phyloP scores from a whole-genome alignment of 345 rosid species.

The Hibiscus tridactylites region DNA sequence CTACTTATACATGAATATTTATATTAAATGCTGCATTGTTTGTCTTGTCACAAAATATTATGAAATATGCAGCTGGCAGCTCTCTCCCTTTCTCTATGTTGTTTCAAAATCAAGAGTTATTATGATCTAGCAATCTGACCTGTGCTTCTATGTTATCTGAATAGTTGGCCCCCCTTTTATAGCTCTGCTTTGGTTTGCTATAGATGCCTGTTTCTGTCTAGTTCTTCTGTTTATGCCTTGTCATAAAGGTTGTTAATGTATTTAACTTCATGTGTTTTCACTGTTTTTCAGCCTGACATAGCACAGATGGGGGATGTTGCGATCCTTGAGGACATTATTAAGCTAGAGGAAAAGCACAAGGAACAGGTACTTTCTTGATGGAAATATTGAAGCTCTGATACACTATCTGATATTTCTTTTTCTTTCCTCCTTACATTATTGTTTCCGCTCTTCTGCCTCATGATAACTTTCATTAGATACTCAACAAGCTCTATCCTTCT shows the following conservation, averaged over 20 bases:
- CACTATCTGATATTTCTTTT: not conserved
- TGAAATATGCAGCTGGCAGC: slow-evolving; percentile 7
- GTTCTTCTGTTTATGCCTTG: not conserved
- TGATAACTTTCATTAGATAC: not conserved
- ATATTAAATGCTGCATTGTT: not conserved
- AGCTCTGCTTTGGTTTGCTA: slow-evolving; percentile 3
- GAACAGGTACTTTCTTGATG: slow-evolving; percentile 53
- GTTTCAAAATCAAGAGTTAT: not conserved
- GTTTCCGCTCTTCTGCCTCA: not conserved
- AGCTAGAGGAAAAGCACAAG: slow-evolving; percentile 49
- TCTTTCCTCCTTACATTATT: not conserved
- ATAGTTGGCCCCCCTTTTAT: not conserved
- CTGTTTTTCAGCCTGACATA: slow-evolving; percentile 42
- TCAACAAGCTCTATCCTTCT: not conserved
- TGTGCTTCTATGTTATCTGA: not conserved
- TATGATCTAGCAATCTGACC: not conserved
- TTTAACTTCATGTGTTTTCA: slow-evolving; percentile 9
- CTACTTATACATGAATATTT: slow-evolving; percentile 4
- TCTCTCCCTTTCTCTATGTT: not conserved
- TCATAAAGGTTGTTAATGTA: not conserved
- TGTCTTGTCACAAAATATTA: slow-evolving; percentile 4
- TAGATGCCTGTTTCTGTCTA: slow-evolving; percentile 1
- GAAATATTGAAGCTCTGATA: not conserved
- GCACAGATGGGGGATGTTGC: slow-evolving; percentile 49
- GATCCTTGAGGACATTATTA: slow-evolving; percentile 47